Conservation (phyloP, 495 filamentous ascomycete species). For the Jackrogersella multiformis region DNA sequence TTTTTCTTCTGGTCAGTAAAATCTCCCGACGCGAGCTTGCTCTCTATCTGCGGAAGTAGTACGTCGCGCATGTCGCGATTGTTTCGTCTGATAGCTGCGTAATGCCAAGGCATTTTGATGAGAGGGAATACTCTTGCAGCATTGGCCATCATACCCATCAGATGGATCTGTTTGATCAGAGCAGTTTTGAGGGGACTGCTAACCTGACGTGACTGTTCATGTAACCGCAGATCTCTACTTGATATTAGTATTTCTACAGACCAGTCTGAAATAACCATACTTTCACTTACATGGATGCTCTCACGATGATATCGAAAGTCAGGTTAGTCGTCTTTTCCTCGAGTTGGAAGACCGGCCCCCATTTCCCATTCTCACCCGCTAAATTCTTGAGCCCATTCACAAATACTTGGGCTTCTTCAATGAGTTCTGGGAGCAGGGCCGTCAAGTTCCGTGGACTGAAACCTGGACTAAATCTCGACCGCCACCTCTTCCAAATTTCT, state of each 20-base stretch:
- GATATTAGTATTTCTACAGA: slow-evolving; percentile 14
- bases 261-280: neutral
- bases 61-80: slow-evolving; percentile 40
- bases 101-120: slow-evolving; percentile 37
- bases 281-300: slow-evolving; percentile 44
- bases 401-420: slow-evolving; percentile 51
- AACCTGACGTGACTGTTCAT: slow-evolving; percentile 37
- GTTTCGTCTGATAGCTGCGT: slow-evolving; percentile 30
- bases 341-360: slow-evolving; percentile 49
- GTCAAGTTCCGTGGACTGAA: slow-evolving; percentile 53
- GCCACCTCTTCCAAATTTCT: slow-evolving; percentile 49
- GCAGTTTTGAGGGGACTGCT: slow-evolving; percentile 38
- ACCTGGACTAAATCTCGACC: slow-evolving; percentile 51
- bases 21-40: slow-evolving; percentile 29
- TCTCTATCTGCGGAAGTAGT: slow-evolving; percentile 42
- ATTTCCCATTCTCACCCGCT: slow-evolving; percentile 35
- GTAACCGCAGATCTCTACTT: slow-evolving; percentile 40
- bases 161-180: slow-evolving; percentile 32
- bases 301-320: slow-evolving; percentile 52
- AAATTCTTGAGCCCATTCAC: slow-evolving; percentile 41
- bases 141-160: slow-evolving; percentile 32
- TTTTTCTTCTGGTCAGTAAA: slow-evolving; percentile 28
- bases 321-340: slow-evolving; percentile 46
- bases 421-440: slow-evolving; percentile 49
- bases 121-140: slow-evolving; percentile 19